Conservation (phyloP, 2,329 filamentous ascomycete genomes). For the Aspergillus bombycis region DNA sequence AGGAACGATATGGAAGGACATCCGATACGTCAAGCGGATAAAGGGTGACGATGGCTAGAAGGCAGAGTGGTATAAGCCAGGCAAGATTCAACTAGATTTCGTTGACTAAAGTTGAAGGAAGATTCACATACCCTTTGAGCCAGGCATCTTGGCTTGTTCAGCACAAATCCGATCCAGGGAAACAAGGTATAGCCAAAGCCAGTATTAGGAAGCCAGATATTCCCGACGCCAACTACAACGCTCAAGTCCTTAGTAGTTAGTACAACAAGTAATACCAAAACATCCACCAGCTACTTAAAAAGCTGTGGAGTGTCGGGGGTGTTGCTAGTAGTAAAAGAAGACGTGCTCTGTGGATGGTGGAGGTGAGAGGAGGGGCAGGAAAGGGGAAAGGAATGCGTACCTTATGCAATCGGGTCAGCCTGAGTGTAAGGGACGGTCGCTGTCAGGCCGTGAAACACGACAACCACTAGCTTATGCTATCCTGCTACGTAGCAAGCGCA, state of each 20-base stretch:
- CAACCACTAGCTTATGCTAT: slow-evolving; percentile 6
- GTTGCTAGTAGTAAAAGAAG: neutral
- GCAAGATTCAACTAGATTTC: neutral
- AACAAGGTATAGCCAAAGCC: neutral
- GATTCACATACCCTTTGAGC: slow-evolving; percentile 26
- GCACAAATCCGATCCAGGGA: neutral
- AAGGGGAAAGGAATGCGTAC: slow-evolving; percentile 19
- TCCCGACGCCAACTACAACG: neutral
- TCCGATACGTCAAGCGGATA: slow-evolving; percentile 29
- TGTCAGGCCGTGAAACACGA: slow-evolving; percentile 19
- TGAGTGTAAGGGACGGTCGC: slow-evolving; percentile 22
- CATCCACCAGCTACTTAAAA: neutral
- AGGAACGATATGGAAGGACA: slow-evolving; percentile 32
- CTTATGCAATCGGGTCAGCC: slow-evolving; percentile 23
- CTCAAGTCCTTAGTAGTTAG: neutral
- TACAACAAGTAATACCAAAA: neutral
- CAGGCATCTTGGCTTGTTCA: slow-evolving; percentile 23
- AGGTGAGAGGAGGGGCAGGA: slow-evolving; percentile 4
- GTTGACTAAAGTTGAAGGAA: neutral
- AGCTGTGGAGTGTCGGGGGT: neutral
- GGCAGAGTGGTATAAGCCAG: slow-evolving; percentile 13
- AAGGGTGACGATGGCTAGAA: slow-evolving; percentile 39
- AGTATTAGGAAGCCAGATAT: neutral
- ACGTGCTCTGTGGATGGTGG: slow-evolving; percentile 9
- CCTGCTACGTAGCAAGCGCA: slow-evolving; percentile 7